Base-by-base conservation (phyloP, 768 basidiomycete genomes). In the Pilatotrama ljubarskyi region DNA sequence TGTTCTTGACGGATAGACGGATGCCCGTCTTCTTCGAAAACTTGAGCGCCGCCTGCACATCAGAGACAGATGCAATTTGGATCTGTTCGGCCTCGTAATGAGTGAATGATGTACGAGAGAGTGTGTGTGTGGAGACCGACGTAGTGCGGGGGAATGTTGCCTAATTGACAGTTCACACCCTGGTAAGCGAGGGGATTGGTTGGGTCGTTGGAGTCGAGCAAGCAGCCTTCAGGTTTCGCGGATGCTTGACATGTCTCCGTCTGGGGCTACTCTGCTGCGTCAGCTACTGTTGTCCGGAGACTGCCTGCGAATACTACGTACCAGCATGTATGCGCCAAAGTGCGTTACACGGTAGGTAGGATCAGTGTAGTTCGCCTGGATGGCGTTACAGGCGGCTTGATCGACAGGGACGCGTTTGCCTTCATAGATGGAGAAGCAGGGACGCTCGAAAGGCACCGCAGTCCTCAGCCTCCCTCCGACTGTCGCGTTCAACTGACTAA, bases 161-260 rank as follows among this genome's bases (percentile, higher is more conserved):
- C 73, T 22, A 62, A 47, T 5, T 60, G 40, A 41, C 73, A 74
- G 54, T 69, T 42, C n/a, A 55, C 51, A 3, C 55, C 55, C 13
- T 35, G 36, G 48, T 37, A 68, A 1, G 72, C 66, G 1, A 42
- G 32, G 9, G 65, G 54, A 41, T 72, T 66, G 1, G 62, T 20
- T 1, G 69, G 68, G 55, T 74, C 51, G 24, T 32, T 43, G 51
- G 64, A 79, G 66, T 82, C 77, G 6, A 85, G 75, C 1, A 82
- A 70, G 62, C 85, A 85, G 36, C 77, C 75, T 15, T 77, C 73
- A 8, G 73, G 71, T 0, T 74, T 75, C 17, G 11, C 69, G 0
- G 60, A 52, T 9, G 62, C 61, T 68, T 84, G 82, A 66, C 85
- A 86, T 1, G 80, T 81, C 61, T 84, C 84, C 81, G 80, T 84